Evolutionary conservation across 2,329 filamentous ascomycete species (phyloP).

Genomic region (Aspergillus fischeri): DNA sequence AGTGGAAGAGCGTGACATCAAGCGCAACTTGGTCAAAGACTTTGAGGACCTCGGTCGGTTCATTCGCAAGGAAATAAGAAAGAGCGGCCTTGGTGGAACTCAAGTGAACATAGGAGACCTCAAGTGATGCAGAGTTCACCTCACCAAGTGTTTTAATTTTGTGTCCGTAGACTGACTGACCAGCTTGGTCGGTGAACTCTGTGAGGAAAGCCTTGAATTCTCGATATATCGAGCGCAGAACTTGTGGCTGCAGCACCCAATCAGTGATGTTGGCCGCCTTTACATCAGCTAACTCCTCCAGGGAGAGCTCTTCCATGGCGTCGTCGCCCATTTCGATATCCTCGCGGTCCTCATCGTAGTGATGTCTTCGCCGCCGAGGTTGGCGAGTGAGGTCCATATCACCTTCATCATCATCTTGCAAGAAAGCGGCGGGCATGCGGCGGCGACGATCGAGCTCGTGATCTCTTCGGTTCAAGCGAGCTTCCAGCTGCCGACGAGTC

Average conservation of each 20-base stretch:
- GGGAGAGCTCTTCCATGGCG: slow-evolving; percentile 90
- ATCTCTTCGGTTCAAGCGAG: slow-evolving; percentile 59
- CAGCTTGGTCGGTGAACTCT: slow-evolving; percentile 86
- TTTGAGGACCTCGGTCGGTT: slow-evolving; percentile 89
- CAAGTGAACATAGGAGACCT: slow-evolving; percentile 93
- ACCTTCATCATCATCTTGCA: slow-evolving; percentile 73
- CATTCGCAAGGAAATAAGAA: slow-evolving; percentile 93
- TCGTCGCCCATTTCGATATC: slow-evolving; percentile 85
- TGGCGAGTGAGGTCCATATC: slow-evolving; percentile 81
- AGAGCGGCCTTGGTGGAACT: slow-evolving; percentile 87
- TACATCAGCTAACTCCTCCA: slow-evolving; percentile 86
- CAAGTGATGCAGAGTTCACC: slow-evolving; percentile 90
- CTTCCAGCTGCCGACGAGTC: slow-evolving; percentile 57
- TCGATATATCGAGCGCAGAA: slow-evolving; percentile 87
- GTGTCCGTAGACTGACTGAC: slow-evolving; percentile 89
- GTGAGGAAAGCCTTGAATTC: slow-evolving; percentile 98
- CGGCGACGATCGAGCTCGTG: slow-evolving; percentile 56
- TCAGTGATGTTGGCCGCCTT: slow-evolving; percentile 92
- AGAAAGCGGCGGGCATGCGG: slow-evolving; percentile 59
- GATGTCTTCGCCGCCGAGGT: slow-evolving; percentile 76
- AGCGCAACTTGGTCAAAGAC: slow-evolving; percentile 96
- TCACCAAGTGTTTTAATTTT: slow-evolving; percentile 94
- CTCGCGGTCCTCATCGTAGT: slow-evolving; percentile 91
- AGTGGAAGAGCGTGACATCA: slow-evolving; percentile 92
- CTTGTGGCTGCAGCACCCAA: slow-evolving; percentile 86